Base-by-base conservation (phyloP, 2,329 filamentous ascomycete species). In the Fusarium sp. region DNA sequence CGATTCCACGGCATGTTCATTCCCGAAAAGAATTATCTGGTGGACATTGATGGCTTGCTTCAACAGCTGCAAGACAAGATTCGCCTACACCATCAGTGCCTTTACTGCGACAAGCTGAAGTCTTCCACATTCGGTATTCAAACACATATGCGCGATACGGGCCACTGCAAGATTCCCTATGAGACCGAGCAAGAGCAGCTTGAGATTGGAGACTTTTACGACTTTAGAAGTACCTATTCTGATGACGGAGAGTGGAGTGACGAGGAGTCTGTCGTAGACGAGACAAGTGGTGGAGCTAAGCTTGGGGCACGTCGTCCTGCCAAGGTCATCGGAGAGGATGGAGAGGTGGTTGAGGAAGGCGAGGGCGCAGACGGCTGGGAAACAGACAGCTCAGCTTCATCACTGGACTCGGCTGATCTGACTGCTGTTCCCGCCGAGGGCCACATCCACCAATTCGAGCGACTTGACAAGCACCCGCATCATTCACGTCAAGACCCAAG, bases 141-240 rank as follows among this genome's bases (percentile, higher is more conserved):
- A 78, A 98, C 95, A 1, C 96, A 99, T 79, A 99, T 99, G 96
- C 91, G 94, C 46, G 96, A 99, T 79, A 95, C 94, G 78, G 92
- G 94, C 1, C 96, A 99, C 81, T 98, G 95, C 87, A 97, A 95
- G 88, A 97, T 99, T 73, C 95, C 94, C 0, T 99, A 95, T 79
- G 90, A 91, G 54, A 91, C 90, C 0, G 93, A 98, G 78, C 91
- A 92, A 38, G 94, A 98, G 77, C 94, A 98, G 83, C 87, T 98
- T 30, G 94, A 97, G 59, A 93, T 99, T 76, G 96, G 96, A 60
- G 93, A 98, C 71, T 98, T 93, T 80, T 99, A 99, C 81, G 96
- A 99, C 78, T 99, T 99, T 86, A 89, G 93, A 71, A 93, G 92
- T 81, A 97, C 96, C 2, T 99, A 99, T 80, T 96, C 94, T 0